Percentiles rank a stretch among this genome's conserved stretches.
Evolutionary conservation across 2,329 filamentous ascomycete genomes (phyloP).

Genomic region (Apiospora phragmitis): DNA sequence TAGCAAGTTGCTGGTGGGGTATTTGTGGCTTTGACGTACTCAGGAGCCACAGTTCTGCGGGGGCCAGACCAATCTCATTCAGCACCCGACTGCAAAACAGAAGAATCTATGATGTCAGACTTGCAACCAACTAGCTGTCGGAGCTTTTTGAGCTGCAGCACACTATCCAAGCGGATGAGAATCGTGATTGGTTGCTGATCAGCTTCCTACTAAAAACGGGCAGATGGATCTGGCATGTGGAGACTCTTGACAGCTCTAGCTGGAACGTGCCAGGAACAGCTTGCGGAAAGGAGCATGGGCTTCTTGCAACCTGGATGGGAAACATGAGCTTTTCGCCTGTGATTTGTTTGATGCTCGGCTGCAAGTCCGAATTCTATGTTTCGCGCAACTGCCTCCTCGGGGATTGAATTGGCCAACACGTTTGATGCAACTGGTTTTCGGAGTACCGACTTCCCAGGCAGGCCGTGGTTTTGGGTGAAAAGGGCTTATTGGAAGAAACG

Average conservation of each 20-base stretch:
- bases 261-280: not conserved
- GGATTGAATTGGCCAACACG: not conserved
- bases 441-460: not conserved
- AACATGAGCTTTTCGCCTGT: not conserved
- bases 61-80: not conserved
- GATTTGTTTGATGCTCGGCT: not conserved
- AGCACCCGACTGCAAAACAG: no score
- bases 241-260: not conserved
- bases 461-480: not conserved
- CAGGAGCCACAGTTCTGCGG: not conserved
- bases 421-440: not conserved
- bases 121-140: not conserved
- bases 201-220: not conserved
- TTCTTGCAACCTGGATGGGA: not conserved
- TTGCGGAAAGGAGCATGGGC: not conserved
- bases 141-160: constrained; percentile 5
- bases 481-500: not conserved
- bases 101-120: constrained; percentile 3
- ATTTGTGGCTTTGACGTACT: constrained; percentile 3
- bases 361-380: not conserved
- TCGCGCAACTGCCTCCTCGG: not conserved
- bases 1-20: not conserved
- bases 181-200: not conserved
- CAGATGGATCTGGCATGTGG: not conserved
- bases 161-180: not conserved